These are phyloP conservation scores for Moricandia arvensis DNA, from an alignment of 345 rosid species.

Conservation along the genomic window DNA sequence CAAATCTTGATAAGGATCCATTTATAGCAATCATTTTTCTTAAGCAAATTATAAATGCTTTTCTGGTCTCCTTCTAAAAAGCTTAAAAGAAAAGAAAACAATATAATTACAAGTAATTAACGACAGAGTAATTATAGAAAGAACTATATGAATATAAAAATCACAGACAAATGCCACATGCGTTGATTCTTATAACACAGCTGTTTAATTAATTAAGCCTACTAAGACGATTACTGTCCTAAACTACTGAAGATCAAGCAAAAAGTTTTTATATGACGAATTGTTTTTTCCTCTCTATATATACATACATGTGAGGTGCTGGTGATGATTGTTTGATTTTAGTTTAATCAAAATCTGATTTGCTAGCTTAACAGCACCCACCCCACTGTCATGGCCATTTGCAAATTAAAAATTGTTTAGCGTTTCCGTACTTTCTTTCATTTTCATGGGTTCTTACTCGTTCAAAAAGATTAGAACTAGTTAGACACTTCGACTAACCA, in stretches of 20 bases:
- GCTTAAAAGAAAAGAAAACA: not conserved
- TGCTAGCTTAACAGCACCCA: conserved; percentile 15
- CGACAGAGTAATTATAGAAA: conserved; percentile 29
- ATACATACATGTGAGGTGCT: conserved; percentile 15
- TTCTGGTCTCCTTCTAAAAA: not conserved
- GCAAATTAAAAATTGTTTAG: not conserved
- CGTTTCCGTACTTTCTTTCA: not conserved
- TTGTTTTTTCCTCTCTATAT: not conserved
- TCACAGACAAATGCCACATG: conserved; percentile 39
- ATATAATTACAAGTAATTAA: conserved; percentile 14
- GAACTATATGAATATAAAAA: conserved; percentile 12
- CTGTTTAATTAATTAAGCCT: conserved; percentile 39
- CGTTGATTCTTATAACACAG: conserved; percentile 39
- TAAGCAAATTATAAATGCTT: not conserved
- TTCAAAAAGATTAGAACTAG: not conserved
- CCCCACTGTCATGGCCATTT: conserved; percentile 19
- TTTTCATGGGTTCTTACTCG: not conserved
- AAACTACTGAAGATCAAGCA: conserved; percentile 23
- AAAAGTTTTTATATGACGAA: not conserved
- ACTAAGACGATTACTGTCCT: conserved; percentile 33
- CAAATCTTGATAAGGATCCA: conserved; percentile 25
- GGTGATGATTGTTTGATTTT: conserved; percentile 21
- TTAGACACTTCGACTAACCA: not conserved
- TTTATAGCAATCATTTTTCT: not conserved
- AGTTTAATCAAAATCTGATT: not conserved